Conservation (phyloP, 2,329 filamentous ascomycete genomes). For the Fonsecaea multimorphosa region DNA sequence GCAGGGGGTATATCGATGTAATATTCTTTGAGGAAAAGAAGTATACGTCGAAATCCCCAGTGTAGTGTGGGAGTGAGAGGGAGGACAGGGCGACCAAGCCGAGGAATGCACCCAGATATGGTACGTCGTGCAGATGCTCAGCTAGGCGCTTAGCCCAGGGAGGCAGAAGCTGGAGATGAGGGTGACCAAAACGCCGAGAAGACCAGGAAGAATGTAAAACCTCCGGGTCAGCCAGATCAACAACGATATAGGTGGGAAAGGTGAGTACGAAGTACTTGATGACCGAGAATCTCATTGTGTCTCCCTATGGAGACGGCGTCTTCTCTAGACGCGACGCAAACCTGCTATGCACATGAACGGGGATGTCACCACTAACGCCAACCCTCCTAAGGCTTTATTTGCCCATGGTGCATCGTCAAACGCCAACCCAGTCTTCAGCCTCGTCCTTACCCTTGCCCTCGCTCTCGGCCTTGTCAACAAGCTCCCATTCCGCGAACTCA, state of each 20-base stretch:
- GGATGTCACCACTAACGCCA: not conserved
- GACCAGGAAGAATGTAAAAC: not conserved
- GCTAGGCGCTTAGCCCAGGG: too few species aligned
- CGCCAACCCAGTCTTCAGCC: not conserved
- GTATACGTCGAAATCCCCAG: too few species aligned
- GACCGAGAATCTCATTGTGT: not conserved
- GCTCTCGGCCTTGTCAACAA: conserved; percentile 8
- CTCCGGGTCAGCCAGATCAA: not conserved
- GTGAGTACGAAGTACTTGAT: not conserved
- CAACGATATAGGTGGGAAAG: not conserved
- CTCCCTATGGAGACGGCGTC: not conserved
- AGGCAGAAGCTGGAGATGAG: too few species aligned
- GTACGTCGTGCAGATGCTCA: too few species aligned
- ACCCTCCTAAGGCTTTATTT: not conserved
- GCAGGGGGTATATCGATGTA: not conserved
- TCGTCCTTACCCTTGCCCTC: conserved; percentile 13
- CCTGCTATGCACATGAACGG: not conserved
- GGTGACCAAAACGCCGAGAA: not conserved
- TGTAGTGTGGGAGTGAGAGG: too few species aligned
- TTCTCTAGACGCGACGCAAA: not conserved
- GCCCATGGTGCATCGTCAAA: not conserved
- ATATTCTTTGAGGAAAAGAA: too few species aligned
- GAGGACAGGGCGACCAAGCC: too few species aligned
- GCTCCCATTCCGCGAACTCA: not conserved
- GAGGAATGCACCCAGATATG: too few species aligned